Base-by-base conservation (phyloP, 495 filamentous ascomycete genomes). In the Beverwykella pulmonaria region DNA sequence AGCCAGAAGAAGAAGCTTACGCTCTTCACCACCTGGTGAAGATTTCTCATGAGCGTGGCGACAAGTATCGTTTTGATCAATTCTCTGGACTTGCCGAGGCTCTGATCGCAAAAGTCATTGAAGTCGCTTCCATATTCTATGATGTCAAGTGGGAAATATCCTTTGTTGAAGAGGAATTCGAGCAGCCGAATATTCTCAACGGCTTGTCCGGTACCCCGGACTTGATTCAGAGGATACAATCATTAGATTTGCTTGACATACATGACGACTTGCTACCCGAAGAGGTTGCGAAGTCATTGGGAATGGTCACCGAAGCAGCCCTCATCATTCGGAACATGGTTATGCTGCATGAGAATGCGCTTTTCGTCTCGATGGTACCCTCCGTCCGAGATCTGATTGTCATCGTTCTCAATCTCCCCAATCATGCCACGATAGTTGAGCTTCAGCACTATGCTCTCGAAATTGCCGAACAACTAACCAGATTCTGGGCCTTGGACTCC, bases 301-400 rank as follows among this genome's bases (percentile, higher is more conserved):
- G 87, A 25, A 85, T 89, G 69, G 83, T 96, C 65, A 93, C 88
- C 54, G 92, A 98, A 75, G 92, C 94, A 2, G 91, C 87, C 20
- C 79, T 98, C 36, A 90, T 95, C 25, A 80, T 98, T 54, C 84
- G 95, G 49, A 99, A 99, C 72, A 96, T 99, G 91, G 87, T 90
- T 5, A 87, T 97, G 75, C 81, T 96, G 23, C 82, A 86, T 27
- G 92, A 97, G 60, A 99, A 99, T 72, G 94, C 94, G 0, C 77
- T 82, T 25, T 93, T 90, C 70, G 82, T 96, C 56, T 85, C 92
- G 9, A 86, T 86, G 5, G 84, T 90, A 52, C 83, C 85, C 46
- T 84, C 87, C 6, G 75, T 94, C 26, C 86, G 90, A 73, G 92
- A 96, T 69, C 84, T 97, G 48, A 79, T 98, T 39, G 87, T 89